Evolutionary conservation across 116 monocot species (phyloP), one percentile per base, ranked within the genome.

Genomic region (Trichopus zeylanicus): DNA sequence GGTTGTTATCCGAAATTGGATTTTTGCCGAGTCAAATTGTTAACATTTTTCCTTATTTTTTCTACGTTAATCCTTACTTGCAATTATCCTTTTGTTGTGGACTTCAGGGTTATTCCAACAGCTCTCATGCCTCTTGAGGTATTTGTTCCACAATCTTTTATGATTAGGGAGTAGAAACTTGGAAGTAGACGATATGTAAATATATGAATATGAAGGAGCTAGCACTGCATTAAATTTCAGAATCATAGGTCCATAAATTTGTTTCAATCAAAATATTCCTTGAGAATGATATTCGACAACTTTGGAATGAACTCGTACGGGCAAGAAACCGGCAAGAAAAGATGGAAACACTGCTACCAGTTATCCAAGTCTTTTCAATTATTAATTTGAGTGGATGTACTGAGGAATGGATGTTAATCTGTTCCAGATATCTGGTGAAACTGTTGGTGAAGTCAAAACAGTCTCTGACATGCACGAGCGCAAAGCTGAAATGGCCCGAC

Each of bases 111-210:
- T 9, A 93, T 93, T 74, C 93, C 88, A 27, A 67, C 69, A 56
- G 93, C 93, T 21, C 84, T 93, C 27, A 82, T 88, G 79, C 76
- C 88, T 63, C 70, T 85, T 48, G 93, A 93, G 82, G 88, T 92
- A 61, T 13, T 21, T 31, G 24, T 62, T 25, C 5, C 27, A 47
- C 39, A 29, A 48, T 31, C 28, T 54, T 37, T 52, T 15, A 29
- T 16, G n/a, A n/a, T n/a, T n/a, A n/a, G n/a, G n/a, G n/a, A n/a
- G n/a, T n/a, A n/a, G n/a, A n/a, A n/a, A n/a, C n/a, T n/a, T n/a
- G n/a, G n/a, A n/a, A n/a, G n/a, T n/a, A n/a, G n/a, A n/a, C n/a
- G n/a, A n/a, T n/a, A n/a, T 42, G 42, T 42, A 42, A 16, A 33
- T 33, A 16, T 42, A n/a, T 42, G 42, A 42, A 42, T 42, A n/a